Percentiles rank a stretch among this genome's conserved stretches.
Conservation (phyloP, 371 early-diverging fungal species). For the Saksenaea vasiformis region DNA sequence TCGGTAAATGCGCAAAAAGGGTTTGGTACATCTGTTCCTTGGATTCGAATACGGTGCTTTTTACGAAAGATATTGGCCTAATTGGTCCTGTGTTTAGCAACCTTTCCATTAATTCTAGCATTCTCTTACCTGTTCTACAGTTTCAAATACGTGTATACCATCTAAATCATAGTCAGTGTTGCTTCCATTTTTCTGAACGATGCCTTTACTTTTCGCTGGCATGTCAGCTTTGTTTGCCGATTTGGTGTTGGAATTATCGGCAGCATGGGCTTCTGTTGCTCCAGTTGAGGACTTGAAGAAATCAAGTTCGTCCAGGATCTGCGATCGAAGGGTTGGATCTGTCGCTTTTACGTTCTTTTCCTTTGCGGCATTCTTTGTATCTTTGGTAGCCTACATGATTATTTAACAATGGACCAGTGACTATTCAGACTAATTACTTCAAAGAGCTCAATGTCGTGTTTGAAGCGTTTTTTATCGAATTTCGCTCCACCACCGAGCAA, state of each 20-base stretch:
- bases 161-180: background rate
- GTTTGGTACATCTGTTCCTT: slow-evolving; percentile 85
- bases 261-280: background rate
- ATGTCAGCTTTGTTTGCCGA: background rate
- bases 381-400: slow-evolving; percentile 11
- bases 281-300: slow-evolving; percentile 37
- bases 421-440: slow-evolving; percentile 41
- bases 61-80: slow-evolving; percentile 64
- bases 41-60: slow-evolving; percentile 75
- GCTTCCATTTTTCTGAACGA: too few relatives aligned
- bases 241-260: slow-evolving; percentile 9
- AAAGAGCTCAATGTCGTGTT: slow-evolving; percentile 74
- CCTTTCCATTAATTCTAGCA: background rate
- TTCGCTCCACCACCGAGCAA: slow-evolving; percentile 81
- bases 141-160: slow-evolving; percentile 20
- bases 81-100: background rate
- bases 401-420: slow-evolving; percentile 6
- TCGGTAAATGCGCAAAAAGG: slow-evolving; percentile 83
- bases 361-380: slow-evolving; percentile 8
- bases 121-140: slow-evolving; percentile 22
- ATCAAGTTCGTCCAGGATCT: slow-evolving; percentile 48
- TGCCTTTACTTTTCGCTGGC: background rate
- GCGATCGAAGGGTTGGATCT: slow-evolving; percentile 38
- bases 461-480: slow-evolving; percentile 81
- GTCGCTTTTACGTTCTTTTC: slow-evolving; percentile 35